phyloP scores from a whole-genome alignment of 129 eudicot genomes.

The Artemisia argyi region DNA sequence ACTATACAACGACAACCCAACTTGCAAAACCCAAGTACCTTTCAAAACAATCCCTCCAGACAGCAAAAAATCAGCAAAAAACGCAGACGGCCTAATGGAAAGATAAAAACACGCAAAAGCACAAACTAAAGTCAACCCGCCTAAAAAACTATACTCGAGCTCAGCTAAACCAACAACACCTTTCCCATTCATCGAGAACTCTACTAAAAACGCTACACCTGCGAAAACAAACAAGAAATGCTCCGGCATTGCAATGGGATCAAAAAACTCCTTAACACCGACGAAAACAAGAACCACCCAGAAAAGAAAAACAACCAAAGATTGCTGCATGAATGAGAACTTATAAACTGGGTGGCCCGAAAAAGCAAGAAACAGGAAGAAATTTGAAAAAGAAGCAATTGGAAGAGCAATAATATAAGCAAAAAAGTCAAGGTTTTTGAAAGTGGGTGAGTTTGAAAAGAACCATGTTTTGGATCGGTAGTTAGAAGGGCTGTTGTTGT shows the following conservation, averaged over 20 bases:
- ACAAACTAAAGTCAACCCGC: conserved; percentile 64
- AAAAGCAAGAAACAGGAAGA: conserved; percentile 52
- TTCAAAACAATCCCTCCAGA: conserved; percentile 66
- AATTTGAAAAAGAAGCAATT: conserved; percentile 48
- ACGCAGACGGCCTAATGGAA: conserved; percentile 49
- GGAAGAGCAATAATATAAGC: conserved; percentile 60
- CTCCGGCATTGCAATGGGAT: conserved; percentile 47
- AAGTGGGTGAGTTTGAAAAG: conserved; percentile 49
- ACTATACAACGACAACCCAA: conserved; percentile 65
- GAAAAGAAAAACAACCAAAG: conserved; percentile 60
- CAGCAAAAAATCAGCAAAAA: conserved; percentile 65
- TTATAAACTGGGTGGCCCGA: conserved; percentile 61
- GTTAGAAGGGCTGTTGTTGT: conserved; percentile 42
- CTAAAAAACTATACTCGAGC: conserved; percentile 44
- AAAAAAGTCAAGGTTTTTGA: conserved; percentile 68
- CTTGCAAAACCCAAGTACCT: conserved; percentile 82
- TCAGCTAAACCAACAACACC: conserved; percentile 60
- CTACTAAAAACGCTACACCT: conserved; percentile 56
- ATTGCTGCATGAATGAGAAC: conserved; percentile 68
- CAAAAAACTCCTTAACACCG: conserved; percentile 37
- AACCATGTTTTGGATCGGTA: conserved; percentile 72
- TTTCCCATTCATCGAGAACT: conserved; percentile 54
- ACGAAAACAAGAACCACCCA: conserved; percentile 66
- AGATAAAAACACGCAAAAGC: conserved; percentile 63
- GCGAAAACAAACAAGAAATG: conserved; percentile 46